These are phyloP conservation scores for Microbotryum violaceum DNA, from an alignment of 1,284 basidiomycete genomes.

Conservation along the genomic window DNA sequence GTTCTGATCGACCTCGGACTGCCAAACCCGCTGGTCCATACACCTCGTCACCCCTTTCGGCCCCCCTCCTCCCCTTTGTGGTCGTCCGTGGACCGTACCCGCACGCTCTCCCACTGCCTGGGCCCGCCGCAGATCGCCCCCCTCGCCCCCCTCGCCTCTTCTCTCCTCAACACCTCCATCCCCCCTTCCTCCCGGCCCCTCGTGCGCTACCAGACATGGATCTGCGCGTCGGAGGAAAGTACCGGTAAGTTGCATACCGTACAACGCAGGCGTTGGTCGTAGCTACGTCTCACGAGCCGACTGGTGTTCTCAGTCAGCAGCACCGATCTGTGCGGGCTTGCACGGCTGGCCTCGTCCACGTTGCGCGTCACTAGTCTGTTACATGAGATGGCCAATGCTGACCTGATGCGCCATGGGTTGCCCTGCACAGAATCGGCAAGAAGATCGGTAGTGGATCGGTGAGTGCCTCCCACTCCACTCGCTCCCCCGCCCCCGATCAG, in stretches of 20 bases:
- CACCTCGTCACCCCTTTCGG: too few relatives aligned
- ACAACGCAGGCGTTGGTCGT: neutral
- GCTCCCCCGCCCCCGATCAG: neutral
- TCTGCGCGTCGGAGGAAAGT: constrained; percentile 95
- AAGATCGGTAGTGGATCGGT: constrained; percentile 99
- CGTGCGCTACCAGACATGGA: constrained; percentile 52
- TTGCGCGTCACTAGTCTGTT: too few relatives aligned
- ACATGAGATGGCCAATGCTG: too few relatives aligned
- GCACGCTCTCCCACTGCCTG: too few relatives aligned
- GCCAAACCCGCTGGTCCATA: too few relatives aligned
- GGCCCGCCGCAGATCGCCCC: too few relatives aligned
- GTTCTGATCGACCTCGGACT: too few relatives aligned
- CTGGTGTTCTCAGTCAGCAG: neutral
- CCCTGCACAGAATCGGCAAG: constrained; percentile 76
- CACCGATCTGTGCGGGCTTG: constrained; percentile 27
- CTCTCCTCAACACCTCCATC: neutral
- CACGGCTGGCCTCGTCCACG: too few relatives aligned
- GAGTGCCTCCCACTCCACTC: constrained; percentile 52
- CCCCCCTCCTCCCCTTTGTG: too few relatives aligned
- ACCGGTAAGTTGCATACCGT: constrained; percentile 39
- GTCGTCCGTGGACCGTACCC: too few relatives aligned
- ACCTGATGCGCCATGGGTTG: too few relatives aligned
- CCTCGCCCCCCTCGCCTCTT: too few relatives aligned
- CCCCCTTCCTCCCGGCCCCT: neutral
- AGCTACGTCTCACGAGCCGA: neutral